Evolutionary conservation across 2,329 filamentous ascomycete species (phyloP).

Genomic region (Penicillium palitans): DNA sequence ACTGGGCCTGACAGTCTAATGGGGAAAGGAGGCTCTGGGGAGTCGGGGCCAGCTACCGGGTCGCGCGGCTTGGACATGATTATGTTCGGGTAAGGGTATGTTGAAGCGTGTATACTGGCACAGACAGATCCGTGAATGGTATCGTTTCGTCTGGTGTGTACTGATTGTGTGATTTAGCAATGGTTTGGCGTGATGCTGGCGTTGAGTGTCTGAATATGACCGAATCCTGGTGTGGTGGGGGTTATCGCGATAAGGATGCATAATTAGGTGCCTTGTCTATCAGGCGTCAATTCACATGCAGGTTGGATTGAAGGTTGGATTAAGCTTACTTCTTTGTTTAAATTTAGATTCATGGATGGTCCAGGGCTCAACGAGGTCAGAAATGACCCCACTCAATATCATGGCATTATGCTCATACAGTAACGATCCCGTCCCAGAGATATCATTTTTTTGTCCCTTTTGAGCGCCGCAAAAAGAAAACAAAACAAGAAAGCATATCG

Average conservation of each 20-base stretch:
- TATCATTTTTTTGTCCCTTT: slow-evolving; percentile 26
- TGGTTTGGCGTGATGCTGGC: background rate
- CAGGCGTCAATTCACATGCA: background rate
- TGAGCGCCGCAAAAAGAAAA: slow-evolving; percentile 23
- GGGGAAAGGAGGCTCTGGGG: slow-evolving; percentile 76
- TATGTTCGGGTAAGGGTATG: background rate
- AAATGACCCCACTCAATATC: slow-evolving; percentile 15
- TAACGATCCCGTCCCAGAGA: slow-evolving; percentile 22
- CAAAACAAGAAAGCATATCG: slow-evolving; percentile 16
- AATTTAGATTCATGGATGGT: background rate
- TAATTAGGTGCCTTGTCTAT: background rate
- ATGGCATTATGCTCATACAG: slow-evolving; percentile 26
- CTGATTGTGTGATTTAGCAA: slow-evolving; percentile 2
- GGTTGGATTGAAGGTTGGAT: background rate
- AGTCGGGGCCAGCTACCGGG: slow-evolving; percentile 68
- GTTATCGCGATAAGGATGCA: slow-evolving; percentile 15
- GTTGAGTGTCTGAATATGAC: background rate
- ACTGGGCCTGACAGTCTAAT: slow-evolving; percentile 81
- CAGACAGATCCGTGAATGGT: background rate
- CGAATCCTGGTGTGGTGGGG: slow-evolving; percentile 8
- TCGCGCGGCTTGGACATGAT: slow-evolving; percentile 55
- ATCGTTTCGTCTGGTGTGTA: background rate
- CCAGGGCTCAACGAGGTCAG: slow-evolving; percentile 1
- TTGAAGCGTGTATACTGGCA: background rate
- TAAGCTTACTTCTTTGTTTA: slow-evolving; percentile 6